Evolutionary conservation across 2,329 filamentous ascomycete species (phyloP).

Genomic region (Sodiomyces alkalinus): DNA sequence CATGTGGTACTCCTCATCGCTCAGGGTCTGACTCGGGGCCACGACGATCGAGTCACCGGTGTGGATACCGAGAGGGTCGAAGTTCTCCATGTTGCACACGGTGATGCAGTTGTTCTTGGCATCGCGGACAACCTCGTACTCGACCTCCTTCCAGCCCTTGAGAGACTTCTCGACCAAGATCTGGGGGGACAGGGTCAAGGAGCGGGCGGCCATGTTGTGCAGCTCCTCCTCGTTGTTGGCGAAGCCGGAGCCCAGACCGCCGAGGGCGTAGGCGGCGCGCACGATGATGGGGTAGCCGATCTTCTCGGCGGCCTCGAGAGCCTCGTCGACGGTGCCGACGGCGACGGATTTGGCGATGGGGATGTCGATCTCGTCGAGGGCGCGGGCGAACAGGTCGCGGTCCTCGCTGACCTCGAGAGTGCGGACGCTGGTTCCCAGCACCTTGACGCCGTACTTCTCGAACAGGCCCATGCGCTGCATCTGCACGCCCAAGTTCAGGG

Average conservation of each 20-base stretch:
- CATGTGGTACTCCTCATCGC: slow-evolving; percentile 99
- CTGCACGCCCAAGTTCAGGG: slow-evolving; percentile 88
- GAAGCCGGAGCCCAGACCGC: slow-evolving; percentile 91
- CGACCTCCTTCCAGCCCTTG: slow-evolving; percentile 98
- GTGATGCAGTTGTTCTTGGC: slow-evolving; percentile 80
- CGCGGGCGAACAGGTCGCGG: slow-evolving; percentile 88
- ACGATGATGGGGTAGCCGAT: slow-evolving; percentile 97
- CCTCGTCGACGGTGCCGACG: slow-evolving; percentile 81
- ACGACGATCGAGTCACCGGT: slow-evolving; percentile 98
- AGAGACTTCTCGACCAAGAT: slow-evolving; percentile 97
- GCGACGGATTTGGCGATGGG: slow-evolving; percentile 95
- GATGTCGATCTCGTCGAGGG: slow-evolving; percentile 92
- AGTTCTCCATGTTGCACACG: slow-evolving; percentile 50
- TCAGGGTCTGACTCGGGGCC: slow-evolving; percentile 89
- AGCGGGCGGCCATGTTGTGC: slow-evolving; percentile 81
- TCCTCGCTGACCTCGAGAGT: slow-evolving; percentile 93
- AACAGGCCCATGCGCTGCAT: slow-evolving; percentile 95
- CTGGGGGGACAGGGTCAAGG: slow-evolving; percentile 84
- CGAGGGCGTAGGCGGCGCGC: slow-evolving; percentile 88
- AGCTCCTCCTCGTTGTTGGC: slow-evolving; percentile 90
- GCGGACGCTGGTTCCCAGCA: slow-evolving; percentile 86
- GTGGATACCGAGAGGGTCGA: slow-evolving; percentile 92
- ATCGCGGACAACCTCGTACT: slow-evolving; percentile 96
- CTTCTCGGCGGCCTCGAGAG: slow-evolving; percentile 68
- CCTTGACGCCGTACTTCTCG: slow-evolving; percentile 87